Evolutionary conservation across 2,329 filamentous ascomycete species (phyloP).

Genomic region (Penicillium digitatum): DNA sequence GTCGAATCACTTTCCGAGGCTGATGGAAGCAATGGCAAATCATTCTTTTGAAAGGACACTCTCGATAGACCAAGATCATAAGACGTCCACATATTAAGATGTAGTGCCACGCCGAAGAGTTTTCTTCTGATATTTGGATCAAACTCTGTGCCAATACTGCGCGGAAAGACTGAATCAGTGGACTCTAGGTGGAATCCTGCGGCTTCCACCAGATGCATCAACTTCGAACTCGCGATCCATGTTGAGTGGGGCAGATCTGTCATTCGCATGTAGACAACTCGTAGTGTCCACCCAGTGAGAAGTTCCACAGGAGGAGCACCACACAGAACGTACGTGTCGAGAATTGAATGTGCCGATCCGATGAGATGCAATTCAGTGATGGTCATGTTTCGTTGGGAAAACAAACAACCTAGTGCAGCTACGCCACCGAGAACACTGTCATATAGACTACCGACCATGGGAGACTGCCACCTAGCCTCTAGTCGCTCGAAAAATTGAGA

Average conservation of each 20-base stretch:
- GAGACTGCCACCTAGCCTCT: constrained; percentile 22
- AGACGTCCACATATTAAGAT: constrained; percentile 56
- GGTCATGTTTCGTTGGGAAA: constrained; percentile 44
- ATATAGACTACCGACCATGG: constrained; percentile 28
- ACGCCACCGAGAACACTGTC: constrained; percentile 52
- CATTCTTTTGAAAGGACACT: constrained; percentile 45
- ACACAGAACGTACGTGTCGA: constrained; percentile 37
- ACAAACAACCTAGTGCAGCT: constrained; percentile 51
- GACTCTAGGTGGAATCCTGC: constrained; percentile 33
- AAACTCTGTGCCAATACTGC: background rate
- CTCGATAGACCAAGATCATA: constrained; percentile 55
- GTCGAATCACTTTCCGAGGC: constrained; percentile 47
- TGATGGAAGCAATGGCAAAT: constrained; percentile 32
- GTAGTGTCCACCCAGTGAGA: constrained; percentile 47
- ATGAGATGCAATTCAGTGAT: constrained; percentile 48
- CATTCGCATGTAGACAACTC: constrained; percentile 51
- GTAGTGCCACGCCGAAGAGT: constrained; percentile 50
- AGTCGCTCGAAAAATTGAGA: constrained; percentile 20
- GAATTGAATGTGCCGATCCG: constrained; percentile 41
- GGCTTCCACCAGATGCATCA: constrained; percentile 52
- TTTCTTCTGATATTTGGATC: constrained; percentile 40
- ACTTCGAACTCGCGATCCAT: constrained; percentile 31
- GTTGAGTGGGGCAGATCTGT: constrained; percentile 51
- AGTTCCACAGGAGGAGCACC: constrained; percentile 26
- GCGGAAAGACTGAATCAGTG: constrained; percentile 12